Percentiles rank a stretch among this genome's conserved stretches.
These are phyloP conservation scores for Solanum etuberosum DNA, from an alignment of 257 asterid species.

Conservation along the genomic window DNA sequence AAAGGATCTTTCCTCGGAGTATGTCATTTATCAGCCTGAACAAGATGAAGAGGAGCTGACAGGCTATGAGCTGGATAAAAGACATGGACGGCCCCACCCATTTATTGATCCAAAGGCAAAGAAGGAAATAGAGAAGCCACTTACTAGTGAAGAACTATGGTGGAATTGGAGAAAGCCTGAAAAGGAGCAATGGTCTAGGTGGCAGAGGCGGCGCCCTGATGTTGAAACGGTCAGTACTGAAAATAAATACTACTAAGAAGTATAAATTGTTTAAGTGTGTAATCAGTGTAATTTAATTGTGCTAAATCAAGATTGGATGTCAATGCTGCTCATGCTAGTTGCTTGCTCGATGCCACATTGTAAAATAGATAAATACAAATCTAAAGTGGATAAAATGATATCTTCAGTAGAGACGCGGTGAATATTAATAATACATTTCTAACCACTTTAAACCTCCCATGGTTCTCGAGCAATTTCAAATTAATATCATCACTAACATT, in stretches of 20 bases:
- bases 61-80: constrained; percentile 70
- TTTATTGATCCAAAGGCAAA: constrained; percentile 68
- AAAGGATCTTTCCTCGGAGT: constrained; percentile 37
- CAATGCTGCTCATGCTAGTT: neutral
- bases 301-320: neutral
- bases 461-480: neutral
- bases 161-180: constrained; percentile 98
- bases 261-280: neutral
- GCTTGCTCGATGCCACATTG: neutral
- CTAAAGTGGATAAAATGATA: neutral
- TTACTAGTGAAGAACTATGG: constrained; percentile 88
- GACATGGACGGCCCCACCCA: constrained; percentile 70
- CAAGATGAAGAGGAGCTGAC: constrained; percentile 41
- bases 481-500: neutral
- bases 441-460: neutral
- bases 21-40: constrained; percentile 58
- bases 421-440: neutral
- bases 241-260: neutral
- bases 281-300: neutral
- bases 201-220: constrained; percentile 96
- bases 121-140: constrained; percentile 50
- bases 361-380: neutral
- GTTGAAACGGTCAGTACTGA: constrained; percentile 63
- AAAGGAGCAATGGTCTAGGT: constrained; percentile 89
- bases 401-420: neutral